phyloP scores from a whole-genome alignment of 257 asterid species.

The Lantana camara region DNA sequence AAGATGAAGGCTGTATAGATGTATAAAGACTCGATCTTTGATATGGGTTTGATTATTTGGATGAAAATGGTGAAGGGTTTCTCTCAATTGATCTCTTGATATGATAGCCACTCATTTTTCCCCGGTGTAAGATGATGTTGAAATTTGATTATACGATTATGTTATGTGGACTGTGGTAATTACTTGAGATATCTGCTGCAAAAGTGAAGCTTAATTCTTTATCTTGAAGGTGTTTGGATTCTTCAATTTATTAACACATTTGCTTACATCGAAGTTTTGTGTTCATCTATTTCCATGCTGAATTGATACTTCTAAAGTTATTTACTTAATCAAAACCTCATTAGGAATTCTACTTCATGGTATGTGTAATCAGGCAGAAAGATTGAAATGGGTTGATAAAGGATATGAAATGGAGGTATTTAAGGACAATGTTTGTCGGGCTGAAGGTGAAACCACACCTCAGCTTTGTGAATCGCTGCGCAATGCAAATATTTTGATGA shows the following conservation, averaged over 20 bases:
- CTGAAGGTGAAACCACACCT: slow-evolving; percentile 25
- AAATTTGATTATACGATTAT: no score
- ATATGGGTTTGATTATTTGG: not conserved
- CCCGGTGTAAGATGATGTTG: not conserved
- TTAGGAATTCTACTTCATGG: not conserved
- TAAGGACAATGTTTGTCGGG: slow-evolving; percentile 42
- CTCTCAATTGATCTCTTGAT: not conserved
- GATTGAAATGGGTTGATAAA: slow-evolving; percentile 88
- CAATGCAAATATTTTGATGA: slow-evolving; percentile 58
- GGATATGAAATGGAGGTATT: slow-evolving; percentile 73
- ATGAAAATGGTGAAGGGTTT: not conserved
- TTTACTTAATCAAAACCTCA: not conserved
- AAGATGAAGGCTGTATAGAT: slow-evolving; percentile 1
- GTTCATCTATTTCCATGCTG: no score
- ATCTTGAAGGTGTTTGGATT: not conserved
- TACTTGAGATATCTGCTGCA: not conserved
- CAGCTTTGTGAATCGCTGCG: slow-evolving; percentile 38
- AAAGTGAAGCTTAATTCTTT: slow-evolving; percentile 1
- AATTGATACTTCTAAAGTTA: no score
- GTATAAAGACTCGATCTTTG: not conserved
- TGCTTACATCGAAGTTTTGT: no score
- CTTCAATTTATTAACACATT: not conserved
- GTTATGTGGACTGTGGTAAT: not conserved
- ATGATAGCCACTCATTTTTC: not conserved
- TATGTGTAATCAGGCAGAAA: slow-evolving; percentile 53